A percentile compares a stretch with the other conserved stretches of the same genome.
Conservation (phyloP, 768 basidiomycete genomes). For the Gelatoporia subvermispora region DNA sequence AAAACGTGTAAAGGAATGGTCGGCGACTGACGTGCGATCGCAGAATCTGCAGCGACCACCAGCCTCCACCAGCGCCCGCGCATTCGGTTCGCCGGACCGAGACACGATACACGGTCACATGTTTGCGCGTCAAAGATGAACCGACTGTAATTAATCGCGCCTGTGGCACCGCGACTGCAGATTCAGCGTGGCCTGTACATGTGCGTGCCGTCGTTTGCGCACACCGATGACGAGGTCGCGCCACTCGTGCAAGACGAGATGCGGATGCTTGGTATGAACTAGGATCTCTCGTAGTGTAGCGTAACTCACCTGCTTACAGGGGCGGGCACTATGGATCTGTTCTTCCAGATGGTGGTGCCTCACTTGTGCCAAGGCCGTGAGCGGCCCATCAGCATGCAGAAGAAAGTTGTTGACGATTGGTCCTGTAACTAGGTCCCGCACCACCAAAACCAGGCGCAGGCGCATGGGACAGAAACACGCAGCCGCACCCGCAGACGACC, state of each 20-base stretch:
- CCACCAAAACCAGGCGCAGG: conserved; percentile 5
- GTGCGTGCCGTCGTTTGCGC: conserved; percentile 16
- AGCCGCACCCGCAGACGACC: conserved; percentile 26
- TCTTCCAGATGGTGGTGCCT: background rate
- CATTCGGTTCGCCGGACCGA: too few species aligned
- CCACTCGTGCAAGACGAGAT: conserved; percentile 6
- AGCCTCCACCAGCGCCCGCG: too few species aligned
- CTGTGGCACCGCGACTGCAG: conserved; percentile 2
- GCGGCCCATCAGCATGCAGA: background rate
- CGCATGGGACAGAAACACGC: conserved; percentile 17
- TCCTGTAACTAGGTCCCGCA: background rate
- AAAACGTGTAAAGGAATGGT: too few species aligned
- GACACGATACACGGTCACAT: too few species aligned
- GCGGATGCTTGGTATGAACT: background rate
- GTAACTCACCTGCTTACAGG: background rate
- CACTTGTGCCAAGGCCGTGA: background rate
- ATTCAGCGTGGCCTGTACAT: conserved; percentile 13
- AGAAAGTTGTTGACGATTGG: background rate
- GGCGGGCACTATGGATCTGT: background rate
- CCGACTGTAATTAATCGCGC: too few species aligned
- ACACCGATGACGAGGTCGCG: conserved; percentile 1
- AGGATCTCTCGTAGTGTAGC: too few species aligned
- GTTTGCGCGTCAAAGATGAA: too few species aligned
- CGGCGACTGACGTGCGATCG: too few species aligned
- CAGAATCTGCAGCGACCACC: too few species aligned